Evolutionary conservation across 2,329 filamentous ascomycete species (phyloP).

Genomic region (Colletotrichum salicis): DNA sequence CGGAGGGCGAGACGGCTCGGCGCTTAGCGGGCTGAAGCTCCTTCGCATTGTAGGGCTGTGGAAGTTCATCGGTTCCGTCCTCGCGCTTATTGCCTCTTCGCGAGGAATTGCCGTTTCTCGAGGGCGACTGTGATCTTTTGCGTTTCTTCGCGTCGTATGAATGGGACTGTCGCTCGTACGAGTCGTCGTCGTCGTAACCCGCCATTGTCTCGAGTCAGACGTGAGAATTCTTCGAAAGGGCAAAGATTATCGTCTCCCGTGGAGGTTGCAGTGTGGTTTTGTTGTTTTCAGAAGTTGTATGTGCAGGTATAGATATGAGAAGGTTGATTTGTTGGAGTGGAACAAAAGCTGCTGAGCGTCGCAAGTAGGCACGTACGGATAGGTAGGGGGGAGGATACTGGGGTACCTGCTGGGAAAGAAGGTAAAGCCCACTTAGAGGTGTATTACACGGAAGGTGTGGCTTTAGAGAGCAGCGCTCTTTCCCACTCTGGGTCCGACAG

Average conservation of each 20-base stretch:
- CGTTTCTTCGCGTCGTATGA: conserved; percentile 55
- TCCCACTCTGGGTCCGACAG: not conserved
- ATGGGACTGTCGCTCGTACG: conserved; percentile 29
- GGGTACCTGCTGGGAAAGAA: not conserved
- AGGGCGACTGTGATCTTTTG: conserved; percentile 50
- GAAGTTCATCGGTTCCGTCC: conserved; percentile 56
- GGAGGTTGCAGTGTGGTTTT: no score
- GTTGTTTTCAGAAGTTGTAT: not conserved
- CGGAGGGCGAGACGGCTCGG: conserved; percentile 65
- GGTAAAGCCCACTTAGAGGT: conserved; percentile 1
- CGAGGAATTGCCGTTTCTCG: conserved; percentile 30
- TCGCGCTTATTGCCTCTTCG: conserved; percentile 39
- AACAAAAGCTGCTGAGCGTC: conserved; percentile 21
- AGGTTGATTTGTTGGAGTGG: not conserved
- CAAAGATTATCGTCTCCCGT: not conserved
- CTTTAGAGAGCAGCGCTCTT: not conserved
- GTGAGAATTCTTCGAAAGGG: not conserved
- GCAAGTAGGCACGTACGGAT: not conserved
- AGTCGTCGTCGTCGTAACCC: conserved; percentile 25
- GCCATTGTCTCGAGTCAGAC: conserved; percentile 34
- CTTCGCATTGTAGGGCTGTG: conserved; percentile 70
- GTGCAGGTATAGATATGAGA: not conserved
- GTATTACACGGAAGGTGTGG: not conserved
- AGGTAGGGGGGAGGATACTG: not conserved
- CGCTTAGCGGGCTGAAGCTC: conserved; percentile 68